Evolutionary conservation across 2,329 filamentous ascomycete genomes (phyloP), one percentile per base, ranked within the genome.

Genomic region (Nemania abortiva): DNA sequence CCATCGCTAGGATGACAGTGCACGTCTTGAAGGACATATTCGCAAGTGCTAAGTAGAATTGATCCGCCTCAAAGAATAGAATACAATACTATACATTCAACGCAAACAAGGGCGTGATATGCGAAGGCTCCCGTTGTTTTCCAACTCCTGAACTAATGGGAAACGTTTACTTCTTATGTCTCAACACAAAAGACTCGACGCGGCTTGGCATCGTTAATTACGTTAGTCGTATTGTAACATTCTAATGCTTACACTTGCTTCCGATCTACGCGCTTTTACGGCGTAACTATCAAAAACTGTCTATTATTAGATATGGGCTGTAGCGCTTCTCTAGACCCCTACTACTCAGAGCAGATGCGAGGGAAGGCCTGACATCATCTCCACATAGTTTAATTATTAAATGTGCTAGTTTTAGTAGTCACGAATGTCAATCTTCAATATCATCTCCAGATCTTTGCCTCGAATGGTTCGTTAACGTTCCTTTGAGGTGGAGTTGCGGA

Each of bases 351-450:
- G 29, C 20, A 39, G 39, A 18, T 42, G 15, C 39, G n/a, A 47
- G 2, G 34, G 27, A 27, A 54, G 20, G 37, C 29, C 24, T 22
- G 34, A 31, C 24, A 31, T 7, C 42, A 20, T 53, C 65, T 13
- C 65, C 60, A 68, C 65, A 49, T 64, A 37, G 31, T 68, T 64
- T 60, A 27, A 68, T 60, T 55, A 9, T 54, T 47, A 6, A 15
- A 59, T 37, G 20, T 27, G 31, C 47, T 15, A 31, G 24, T 49
- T 20, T 29, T n/a, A 18, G 37, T 13, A 49, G 47, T 59, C 24
- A 22, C 2, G 5, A 52, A n/a, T 53, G 47, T 15, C n/a, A 57
- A 50, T 49, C 60, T 34, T 55, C 55, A 50, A 59, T 37, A 54
- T 39, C 49, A 42, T 60, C 39, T 20, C 42, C 65, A 60, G 56